Base-by-base conservation (phyloP, 192 early-diverging fungal species). In the Geranomyces variabilis region DNA sequence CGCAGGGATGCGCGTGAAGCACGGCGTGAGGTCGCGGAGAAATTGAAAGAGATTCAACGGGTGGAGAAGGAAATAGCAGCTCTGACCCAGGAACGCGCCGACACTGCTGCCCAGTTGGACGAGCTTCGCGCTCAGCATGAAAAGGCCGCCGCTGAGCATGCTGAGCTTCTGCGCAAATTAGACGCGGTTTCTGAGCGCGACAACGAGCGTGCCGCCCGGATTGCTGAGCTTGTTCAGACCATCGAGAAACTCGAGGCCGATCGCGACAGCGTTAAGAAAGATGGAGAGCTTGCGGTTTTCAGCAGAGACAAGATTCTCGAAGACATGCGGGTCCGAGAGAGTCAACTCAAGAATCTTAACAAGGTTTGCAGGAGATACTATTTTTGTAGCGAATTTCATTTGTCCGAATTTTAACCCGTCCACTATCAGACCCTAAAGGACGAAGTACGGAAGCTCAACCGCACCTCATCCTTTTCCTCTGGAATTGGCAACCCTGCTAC, bases 371-470 rank as follows among this genome's bases (percentile, higher is more conserved):
- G 41, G n/a, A 36, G 60, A 29, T 62, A 36, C n/a, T 12, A 21
- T 1, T 31, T 17, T 48, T 28, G 58, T 4, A 4, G 8, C 31
- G 8, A 10, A 29, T 60, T 33, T 33, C 31, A 60, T 7, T 60
- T 41, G 3, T 3, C 36, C 5, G 10, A 41, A 10, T 41, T 41
- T 41, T 41, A 22, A 51, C 45, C 10, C 10, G 36, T 41, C 5
- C 3, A 7, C 10, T 41, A 7, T 15, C 72, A 91, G 92, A 87
- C 91, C 2, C 76, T 93, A 9, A 90, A 91, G 59, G 92, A 93
- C 21, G 92, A 93, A 75, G 84, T 93, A 10, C 80, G 90, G 28
- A 92, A 91, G 67, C 68, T 91, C 0, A 86, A 77, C 55, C 80
- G 86, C 73, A 68, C 67, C 41, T 21, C 48, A 19, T 77, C 75